Conservation (phyloP, 2,329 filamentous ascomycete genomes). For the Diaporthe sp. region DNA sequence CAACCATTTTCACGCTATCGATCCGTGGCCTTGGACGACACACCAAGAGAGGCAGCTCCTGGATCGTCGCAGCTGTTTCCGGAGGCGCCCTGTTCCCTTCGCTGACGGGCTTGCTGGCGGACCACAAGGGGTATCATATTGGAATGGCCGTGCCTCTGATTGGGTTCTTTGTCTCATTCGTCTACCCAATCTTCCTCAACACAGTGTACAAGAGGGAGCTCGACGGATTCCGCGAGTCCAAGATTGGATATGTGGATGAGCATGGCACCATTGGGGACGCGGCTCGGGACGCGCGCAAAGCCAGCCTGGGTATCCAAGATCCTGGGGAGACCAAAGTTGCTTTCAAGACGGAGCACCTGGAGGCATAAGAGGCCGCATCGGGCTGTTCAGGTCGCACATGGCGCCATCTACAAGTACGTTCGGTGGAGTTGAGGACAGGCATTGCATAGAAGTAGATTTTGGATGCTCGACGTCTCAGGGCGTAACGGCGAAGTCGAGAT, state of each 20-base stretch:
- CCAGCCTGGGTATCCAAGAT: slow-evolving; percentile 10
- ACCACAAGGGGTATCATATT: slow-evolving; percentile 68
- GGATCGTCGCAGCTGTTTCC: slow-evolving; percentile 75
- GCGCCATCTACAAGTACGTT: neutral
- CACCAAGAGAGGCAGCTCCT: slow-evolving; percentile 80
- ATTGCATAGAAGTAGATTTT: neutral
- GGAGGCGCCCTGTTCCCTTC: slow-evolving; percentile 81
- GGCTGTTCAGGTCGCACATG: neutral
- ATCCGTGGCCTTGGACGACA: slow-evolving; percentile 81
- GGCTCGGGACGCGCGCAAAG: slow-evolving; percentile 13
- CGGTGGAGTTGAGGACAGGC: neutral
- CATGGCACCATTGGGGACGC: slow-evolving; percentile 31
- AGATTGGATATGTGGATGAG: slow-evolving; percentile 40
- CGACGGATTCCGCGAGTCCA: slow-evolving; percentile 68
- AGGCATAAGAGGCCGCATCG: slow-evolving; percentile 11
- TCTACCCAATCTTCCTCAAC: slow-evolving; percentile 72
- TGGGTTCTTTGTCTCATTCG: slow-evolving; percentile 67
- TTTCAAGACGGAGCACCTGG: slow-evolving; percentile 33
- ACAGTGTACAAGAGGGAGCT: slow-evolving; percentile 57
- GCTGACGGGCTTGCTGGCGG: slow-evolving; percentile 75
- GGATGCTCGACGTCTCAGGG: neutral
- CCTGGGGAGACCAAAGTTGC: slow-evolving; percentile 23
- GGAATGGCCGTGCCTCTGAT: slow-evolving; percentile 74
- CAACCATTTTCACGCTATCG: slow-evolving; percentile 82
- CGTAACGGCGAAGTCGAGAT: neutral